These are phyloP conservation scores for Arthrobotrys sphaeroides DNA, from an alignment of 2,329 filamentous ascomycete species.

Conservation along the genomic window DNA sequence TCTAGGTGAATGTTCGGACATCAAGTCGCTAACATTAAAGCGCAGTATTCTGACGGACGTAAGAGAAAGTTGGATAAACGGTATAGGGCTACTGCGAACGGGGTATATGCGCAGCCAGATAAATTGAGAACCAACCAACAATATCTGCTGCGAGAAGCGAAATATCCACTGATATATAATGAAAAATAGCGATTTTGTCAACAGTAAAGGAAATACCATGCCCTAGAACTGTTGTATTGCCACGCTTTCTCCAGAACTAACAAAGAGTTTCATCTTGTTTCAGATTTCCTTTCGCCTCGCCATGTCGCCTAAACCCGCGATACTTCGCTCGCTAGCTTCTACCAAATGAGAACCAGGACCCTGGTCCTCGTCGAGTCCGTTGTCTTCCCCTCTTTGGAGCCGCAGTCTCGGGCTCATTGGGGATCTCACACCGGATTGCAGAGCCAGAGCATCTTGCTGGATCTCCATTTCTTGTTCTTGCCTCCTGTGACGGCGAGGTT, in stretches of 20 bases:
- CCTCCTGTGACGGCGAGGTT: background rate
- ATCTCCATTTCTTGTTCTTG: background rate
- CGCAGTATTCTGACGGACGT: too few relatives aligned
- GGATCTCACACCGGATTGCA: background rate
- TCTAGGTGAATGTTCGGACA: too few relatives aligned
- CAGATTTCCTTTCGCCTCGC: background rate
- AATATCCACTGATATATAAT: background rate
- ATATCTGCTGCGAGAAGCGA: background rate
- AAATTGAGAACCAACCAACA: too few relatives aligned
- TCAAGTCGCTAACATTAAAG: too few relatives aligned
- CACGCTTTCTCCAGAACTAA: background rate
- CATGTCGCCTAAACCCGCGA: background rate
- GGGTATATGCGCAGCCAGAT: too few relatives aligned
- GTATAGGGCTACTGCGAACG: too few relatives aligned
- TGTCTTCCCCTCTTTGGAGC: conserved; percentile 18
- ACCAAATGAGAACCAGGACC: conserved; percentile 43
- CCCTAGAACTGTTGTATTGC: background rate
- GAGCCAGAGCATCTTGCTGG: background rate
- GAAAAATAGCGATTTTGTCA: too few relatives aligned
- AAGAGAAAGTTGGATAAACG: too few relatives aligned
- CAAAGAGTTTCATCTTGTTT: background rate
- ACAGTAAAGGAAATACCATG: background rate
- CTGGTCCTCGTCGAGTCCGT: conserved; percentile 24
- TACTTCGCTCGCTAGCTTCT: conserved; percentile 19
- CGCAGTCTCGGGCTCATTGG: conserved; percentile 1